Base-by-base conservation (phyloP, 2,329 filamentous ascomycete species). In the Hortaea werneckii region DNA sequence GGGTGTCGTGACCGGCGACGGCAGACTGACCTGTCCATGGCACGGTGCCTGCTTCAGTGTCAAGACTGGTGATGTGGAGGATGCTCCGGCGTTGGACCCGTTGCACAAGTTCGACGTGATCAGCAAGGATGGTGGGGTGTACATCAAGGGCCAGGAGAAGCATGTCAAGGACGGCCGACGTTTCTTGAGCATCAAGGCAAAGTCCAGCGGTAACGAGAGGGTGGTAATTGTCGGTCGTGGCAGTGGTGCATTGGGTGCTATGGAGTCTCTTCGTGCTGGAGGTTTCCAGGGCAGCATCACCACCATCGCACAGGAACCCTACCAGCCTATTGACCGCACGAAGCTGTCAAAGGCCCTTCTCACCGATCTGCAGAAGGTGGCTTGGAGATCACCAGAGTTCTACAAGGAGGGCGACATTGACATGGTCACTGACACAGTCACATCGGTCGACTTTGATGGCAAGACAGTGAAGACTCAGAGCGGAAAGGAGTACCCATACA, bases 41-140 rank as follows among this genome's bases (percentile, higher is more conserved):
- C 90, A 96, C 64, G 90, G 90, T 71, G 92, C 92, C 47, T 98
- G 92, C 73, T 98, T 95, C 71, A 92, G 87, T 52, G 80, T 87
- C 52, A 76, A 77, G 46, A 94, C 85, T 5, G 92, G 92, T 44
- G 92, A 98, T 58, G 85, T 96, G 48, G 92, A 98, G 68, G 87
- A 96, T 61, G 89, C 90, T 0, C 92, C 92, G 0, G 92, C 87
- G 1, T 78, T 94, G 27, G 87, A 96, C 59, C 76, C 85, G n/a
- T 71, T 98, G 27, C 78, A 85, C 40, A 82, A 83, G 42, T 98
- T 94, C 70, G 80, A 87, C 44, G 72, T 95, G 29, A 71, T 79
- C 29, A 82, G 94, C 64, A 88, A 83, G 60, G 80, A 92, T 56
- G 88, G 87, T 29, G 83, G 77, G 5, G 81, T 95, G 2, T 96